Base-by-base conservation (phyloP, 2,329 filamentous ascomycete genomes). In the Cordyceps pruinosa region DNA sequence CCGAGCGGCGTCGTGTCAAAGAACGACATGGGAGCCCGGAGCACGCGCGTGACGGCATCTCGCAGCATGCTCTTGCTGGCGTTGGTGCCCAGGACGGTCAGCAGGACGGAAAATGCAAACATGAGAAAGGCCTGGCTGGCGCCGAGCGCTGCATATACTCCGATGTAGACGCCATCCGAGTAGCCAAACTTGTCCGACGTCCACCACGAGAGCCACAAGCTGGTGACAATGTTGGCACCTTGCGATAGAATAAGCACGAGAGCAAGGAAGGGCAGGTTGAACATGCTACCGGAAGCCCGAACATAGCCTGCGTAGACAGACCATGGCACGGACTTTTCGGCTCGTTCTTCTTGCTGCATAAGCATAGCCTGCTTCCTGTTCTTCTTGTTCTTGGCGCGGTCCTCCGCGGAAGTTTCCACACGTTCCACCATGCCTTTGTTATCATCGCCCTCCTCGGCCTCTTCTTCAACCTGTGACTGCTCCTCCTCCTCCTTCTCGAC, bases 1-100 rank as follows among this genome's bases (percentile, higher is more conserved):
- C 94, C 94, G 1, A 97, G 80, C 0, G 94, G 94, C 1, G 94
- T 97, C 0, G 94, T 97, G 66, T 99, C 94, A 73, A 97, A 97
- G 75, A 97, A 97, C 5, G 89, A 88, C 90, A 87, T 86, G n/a
- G 84, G 84, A 3, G 84, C 84, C 26, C 84, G 77, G n/a, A 87
- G 73, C 1, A 94, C 90, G 17, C 89, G 81, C 9, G 79, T 84
- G 65, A 97, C 89, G 7, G 94, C 93, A 35, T 84, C 78, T 30
- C 87, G 83, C 51, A 97, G 81, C 83, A 97, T 90, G 39, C 79
- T 79, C 70, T 88, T 93, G 67, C 89, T 94, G 5, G 92, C 83
- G 21, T 81, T 84, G 1, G 94, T 97, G 46, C 92, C 90, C 55
- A 87, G 83, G 0, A 91, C 80, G 0, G 91, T 90, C 25, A 97